Evolutionary conservation across 352 stramenopile genomes (phyloP).

Genomic region (Hyaloperonospora arabidopsidis): DNA sequence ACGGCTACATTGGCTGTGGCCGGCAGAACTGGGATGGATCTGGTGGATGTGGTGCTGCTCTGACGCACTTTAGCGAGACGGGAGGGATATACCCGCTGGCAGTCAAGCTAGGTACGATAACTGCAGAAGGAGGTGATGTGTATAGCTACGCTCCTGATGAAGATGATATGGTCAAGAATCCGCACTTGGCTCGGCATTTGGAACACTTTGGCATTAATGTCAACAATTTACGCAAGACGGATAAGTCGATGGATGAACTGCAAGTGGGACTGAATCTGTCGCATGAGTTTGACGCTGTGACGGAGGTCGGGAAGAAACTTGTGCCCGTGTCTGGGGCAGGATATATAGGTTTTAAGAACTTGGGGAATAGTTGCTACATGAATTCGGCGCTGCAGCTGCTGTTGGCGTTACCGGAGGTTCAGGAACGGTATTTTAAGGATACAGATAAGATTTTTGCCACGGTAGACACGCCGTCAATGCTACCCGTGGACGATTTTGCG

Average conservation of each 20-base stretch:
- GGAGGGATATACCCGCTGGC: constrained; percentile 90
- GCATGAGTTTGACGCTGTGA: constrained; percentile 97
- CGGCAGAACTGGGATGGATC: constrained; percentile 94
- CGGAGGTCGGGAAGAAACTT: constrained; percentile 92
- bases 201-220: constrained; percentile 94
- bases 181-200: constrained; percentile 91
- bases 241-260: constrained; percentile 98
- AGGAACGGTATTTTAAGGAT: constrained; percentile 60
- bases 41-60: constrained; percentile 91
- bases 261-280: constrained; percentile 96
- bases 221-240: constrained; percentile 92
- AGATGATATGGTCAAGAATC: constrained; percentile 95
- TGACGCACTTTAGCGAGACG: constrained; percentile 94
- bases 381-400: constrained; percentile 96
- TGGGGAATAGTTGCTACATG: constrained; percentile 99
- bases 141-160: constrained; percentile 97
- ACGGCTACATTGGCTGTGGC: constrained; percentile 80
- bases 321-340: constrained; percentile 85
- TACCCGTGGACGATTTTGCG: constrained; percentile 76
- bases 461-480: constrained; percentile 15
- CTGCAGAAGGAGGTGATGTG: constrained; percentile 91
- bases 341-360: constrained; percentile 95
- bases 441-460: constrained; percentile 53
- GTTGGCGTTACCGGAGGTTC: constrained; percentile 68
- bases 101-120: constrained; percentile 98